Conservation (phyloP, 306 rosid genomes). For the Inga leiocalycina region DNA sequence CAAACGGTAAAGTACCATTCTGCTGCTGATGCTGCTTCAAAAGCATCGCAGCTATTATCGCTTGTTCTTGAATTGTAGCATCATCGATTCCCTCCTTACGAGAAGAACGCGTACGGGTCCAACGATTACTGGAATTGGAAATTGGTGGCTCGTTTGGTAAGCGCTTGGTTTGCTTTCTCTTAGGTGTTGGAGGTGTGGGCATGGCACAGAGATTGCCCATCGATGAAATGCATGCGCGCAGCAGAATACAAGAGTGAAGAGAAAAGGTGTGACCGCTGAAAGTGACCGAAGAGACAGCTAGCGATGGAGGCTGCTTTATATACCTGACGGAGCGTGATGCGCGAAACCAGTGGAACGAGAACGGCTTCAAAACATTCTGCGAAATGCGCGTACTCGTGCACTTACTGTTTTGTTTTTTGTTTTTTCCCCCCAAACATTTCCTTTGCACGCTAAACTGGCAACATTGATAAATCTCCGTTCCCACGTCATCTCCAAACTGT, state of each 20-base stretch:
- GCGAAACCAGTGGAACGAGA: neutral
- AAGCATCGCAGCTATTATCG: conserved; percentile 85
- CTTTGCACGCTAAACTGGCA: neutral
- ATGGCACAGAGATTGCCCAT: conserved; percentile 92
- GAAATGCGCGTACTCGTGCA: neutral
- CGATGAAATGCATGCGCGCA: conserved; percentile 44
- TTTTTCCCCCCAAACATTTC: too few species aligned
- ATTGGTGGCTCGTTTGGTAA: conserved; percentile 48
- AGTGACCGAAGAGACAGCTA: neutral
- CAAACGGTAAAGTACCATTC: conserved; percentile 56
- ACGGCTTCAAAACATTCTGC: neutral
- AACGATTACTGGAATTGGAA: conserved; percentile 47
- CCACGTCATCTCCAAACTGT: neutral
- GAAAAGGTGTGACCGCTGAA: neutral
- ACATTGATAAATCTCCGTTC: neutral
- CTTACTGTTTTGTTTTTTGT: too few species aligned
- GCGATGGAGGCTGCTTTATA: neutral
- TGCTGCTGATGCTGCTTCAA: conserved; percentile 68
- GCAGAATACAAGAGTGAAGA: neutral
- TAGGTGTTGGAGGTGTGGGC: conserved; percentile 43
- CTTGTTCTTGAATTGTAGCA: conserved; percentile 67
- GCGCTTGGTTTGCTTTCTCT: conserved; percentile 56
- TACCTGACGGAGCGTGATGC: neutral
- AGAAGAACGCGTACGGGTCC: conserved; percentile 62
- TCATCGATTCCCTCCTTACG: conserved; percentile 65